Conservation (phyloP, 2,329 filamentous ascomycete genomes). For the Seiridium unicorne region DNA sequence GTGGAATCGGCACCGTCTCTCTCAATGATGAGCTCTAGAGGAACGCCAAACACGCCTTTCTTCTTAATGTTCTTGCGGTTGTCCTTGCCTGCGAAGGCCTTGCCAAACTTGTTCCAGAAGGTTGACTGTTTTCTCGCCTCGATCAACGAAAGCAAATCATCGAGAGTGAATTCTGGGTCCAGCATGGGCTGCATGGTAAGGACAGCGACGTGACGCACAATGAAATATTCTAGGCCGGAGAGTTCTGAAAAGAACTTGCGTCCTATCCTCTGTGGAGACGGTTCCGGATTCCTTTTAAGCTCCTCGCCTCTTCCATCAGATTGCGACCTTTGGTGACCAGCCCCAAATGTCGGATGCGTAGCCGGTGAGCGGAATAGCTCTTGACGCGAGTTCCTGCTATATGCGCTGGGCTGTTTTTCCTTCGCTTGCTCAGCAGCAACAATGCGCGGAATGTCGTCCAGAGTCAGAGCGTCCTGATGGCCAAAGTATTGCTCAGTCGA, state of each 20-base stretch:
- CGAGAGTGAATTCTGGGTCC: constrained; percentile 86
- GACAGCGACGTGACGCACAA: constrained; percentile 91
- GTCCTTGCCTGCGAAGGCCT: constrained; percentile 84
- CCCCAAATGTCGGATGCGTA: constrained; percentile 63
- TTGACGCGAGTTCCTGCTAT: constrained; percentile 72
- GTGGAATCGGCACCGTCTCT: constrained; percentile 96
- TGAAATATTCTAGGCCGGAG: constrained; percentile 94
- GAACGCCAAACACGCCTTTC: constrained; percentile 91
- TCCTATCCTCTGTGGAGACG: constrained; percentile 50
- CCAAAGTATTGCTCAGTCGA: constrained; percentile 83
- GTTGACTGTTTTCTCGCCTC: constrained; percentile 86
- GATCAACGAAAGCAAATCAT: constrained; percentile 88
- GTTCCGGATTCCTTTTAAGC: constrained; percentile 47
- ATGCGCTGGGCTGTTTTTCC: constrained; percentile 80
- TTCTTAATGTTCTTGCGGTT: constrained; percentile 77
- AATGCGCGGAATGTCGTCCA: constrained; percentile 95
- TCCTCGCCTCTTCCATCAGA: constrained; percentile 52
- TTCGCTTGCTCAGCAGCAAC: constrained; percentile 93
- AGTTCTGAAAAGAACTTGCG: constrained; percentile 96
- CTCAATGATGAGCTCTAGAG: constrained; percentile 84
- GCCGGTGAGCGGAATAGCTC: constrained; percentile 59
- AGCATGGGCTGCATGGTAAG: constrained; percentile 92
- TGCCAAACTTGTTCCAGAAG: constrained; percentile 98
- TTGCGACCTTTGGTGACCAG: constrained; percentile 66
- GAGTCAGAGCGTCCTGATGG: constrained; percentile 83